phyloP scores from a whole-genome alignment of 257 asterid genomes.

The Coffea eugenioides region DNA sequence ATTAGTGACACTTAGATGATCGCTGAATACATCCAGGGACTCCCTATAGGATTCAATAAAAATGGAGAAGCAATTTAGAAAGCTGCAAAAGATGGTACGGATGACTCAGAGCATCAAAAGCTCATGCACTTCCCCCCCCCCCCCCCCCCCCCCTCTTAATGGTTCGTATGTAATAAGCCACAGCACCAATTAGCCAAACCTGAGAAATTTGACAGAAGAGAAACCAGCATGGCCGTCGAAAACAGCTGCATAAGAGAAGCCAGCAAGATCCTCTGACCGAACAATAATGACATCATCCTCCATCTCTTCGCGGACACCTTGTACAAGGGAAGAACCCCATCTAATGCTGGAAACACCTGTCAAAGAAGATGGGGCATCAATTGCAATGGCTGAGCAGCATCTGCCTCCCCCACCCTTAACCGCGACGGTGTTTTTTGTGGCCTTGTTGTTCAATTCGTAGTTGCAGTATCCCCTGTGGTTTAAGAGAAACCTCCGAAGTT shows the following conservation, averaged over 20 bases:
- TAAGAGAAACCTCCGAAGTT: slow-evolving; percentile 50
- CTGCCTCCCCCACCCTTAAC: slow-evolving; percentile 46
- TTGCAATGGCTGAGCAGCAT: slow-evolving; percentile 70
- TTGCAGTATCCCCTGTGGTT: slow-evolving; percentile 44
- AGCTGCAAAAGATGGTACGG: not conserved
- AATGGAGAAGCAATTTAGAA: not conserved
- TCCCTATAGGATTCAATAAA: not conserved
- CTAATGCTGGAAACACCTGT: slow-evolving; percentile 54
- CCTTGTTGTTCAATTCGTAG: slow-evolving; percentile 27
- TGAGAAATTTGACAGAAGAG: slow-evolving; percentile 76
- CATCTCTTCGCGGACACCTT: slow-evolving; percentile 96
- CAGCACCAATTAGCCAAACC: slow-evolving; percentile 36
- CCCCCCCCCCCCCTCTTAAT: not conserved
- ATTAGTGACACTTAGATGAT: too few relatives aligned
- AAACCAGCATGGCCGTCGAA: slow-evolving; percentile 96
- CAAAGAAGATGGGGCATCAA: slow-evolving; percentile 60
- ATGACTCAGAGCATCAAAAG: not conserved
- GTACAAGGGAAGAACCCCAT: slow-evolving; percentile 72
- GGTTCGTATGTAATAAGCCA: not conserved
- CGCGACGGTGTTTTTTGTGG: slow-evolving; percentile 23
- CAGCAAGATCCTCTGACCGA: slow-evolving; percentile 57
- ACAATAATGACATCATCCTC: slow-evolving; percentile 78
- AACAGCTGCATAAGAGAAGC: slow-evolving; percentile 83
- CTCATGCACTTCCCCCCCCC: not conserved
- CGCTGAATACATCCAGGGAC: not conserved